These are phyloP conservation scores for Cryoendolithus antarcticus DNA, from an alignment of 2,329 filamentous ascomycete species.

Conservation along the genomic window DNA sequence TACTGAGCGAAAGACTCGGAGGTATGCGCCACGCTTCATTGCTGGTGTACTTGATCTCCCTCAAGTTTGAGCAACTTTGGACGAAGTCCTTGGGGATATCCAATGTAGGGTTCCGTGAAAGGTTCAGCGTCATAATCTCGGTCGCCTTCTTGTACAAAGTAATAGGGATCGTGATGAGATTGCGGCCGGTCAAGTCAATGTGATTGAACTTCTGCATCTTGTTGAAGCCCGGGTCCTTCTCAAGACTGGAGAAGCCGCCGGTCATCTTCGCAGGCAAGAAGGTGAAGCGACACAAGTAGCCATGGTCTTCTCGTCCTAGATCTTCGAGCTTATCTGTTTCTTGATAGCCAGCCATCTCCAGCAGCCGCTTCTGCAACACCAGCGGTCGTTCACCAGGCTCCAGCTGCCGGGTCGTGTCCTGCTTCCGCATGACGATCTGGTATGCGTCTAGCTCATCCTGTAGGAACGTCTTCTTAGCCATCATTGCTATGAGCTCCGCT, in stretches of 20 bases:
- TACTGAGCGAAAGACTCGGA: conserved; percentile 68
- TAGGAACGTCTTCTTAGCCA: conserved; percentile 88
- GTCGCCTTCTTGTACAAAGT: conserved; percentile 79
- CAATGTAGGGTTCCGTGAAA: conserved; percentile 82
- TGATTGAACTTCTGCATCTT: conserved; percentile 87
- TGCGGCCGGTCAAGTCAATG: conserved; percentile 79
- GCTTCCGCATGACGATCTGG: conserved; percentile 88
- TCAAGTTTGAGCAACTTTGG: conserved; percentile 76
- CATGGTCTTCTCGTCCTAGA: conserved; percentile 90
- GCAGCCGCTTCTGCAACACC: conserved; percentile 77
- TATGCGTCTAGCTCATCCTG: conserved; percentile 87
- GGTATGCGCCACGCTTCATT: conserved; percentile 85
- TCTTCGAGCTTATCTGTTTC: conserved; percentile 75
- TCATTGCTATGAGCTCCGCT: conserved; percentile 72
- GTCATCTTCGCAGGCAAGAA: conserved; percentile 84
- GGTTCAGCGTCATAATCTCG: conserved; percentile 88
- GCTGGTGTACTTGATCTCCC: conserved; percentile 91
- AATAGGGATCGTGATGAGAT: conserved; percentile 89
- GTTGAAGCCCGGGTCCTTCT: conserved; percentile 65
- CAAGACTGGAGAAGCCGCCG: conserved; percentile 53
- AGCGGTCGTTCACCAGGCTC: conserved; percentile 68
- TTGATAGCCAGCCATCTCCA: conserved; percentile 86
- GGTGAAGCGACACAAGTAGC: conserved; percentile 89
- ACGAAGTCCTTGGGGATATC: conserved; percentile 95
- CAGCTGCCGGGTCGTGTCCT: conserved; percentile 75